Base-by-base conservation (phyloP, 2,329 filamentous ascomycete genomes). In the Davidsoniella virescens region DNA sequence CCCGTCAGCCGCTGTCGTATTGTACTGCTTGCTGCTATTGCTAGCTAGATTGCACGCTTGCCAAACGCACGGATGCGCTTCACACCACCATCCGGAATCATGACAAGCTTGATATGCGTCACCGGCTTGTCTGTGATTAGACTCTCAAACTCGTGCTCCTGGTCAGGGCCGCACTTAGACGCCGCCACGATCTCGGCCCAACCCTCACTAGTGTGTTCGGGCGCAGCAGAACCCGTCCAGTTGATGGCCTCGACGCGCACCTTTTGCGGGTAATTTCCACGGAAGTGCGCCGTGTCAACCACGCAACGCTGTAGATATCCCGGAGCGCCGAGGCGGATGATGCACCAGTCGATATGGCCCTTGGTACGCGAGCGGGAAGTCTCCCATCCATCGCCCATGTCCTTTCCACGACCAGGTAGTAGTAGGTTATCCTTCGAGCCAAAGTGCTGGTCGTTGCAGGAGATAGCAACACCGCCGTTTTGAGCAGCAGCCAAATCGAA, bases 381-480 rank as follows among this genome's bases (percentile, higher is more conserved):
- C 66, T 92, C 85, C 85, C 86, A 92, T 6, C 85, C 86, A 62
- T 90, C 85, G 47, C 84, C 82, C 85, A 92, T 92, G 65, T 92
- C 83, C 62, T 81, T 79, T 40, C 84, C 84, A 23, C 84, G 72
- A 2, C 83, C 84, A 0, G 84, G 84, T 3, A 88, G 69, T n/a
- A 88, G 72, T 33, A 90, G 68, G 64, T 90, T 88, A 61, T 84
- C 79, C 62, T 83, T 87, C 37, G 78, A 83, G 54, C 85, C 84
- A 59, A 88, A 93, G 64, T 92, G 85, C 66, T 92, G 80, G 63
- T 92, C 84, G 54, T 78, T 86, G 69, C 84, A 88, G 1, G 76
- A 73, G 7, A 86, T 68, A 37, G 83, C 84, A 23, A 88, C 75
- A 33, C 78, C 85, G 40, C 85, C 85, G 63, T 87, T 88, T 58